Percentiles rank a stretch among this genome's conserved stretches.
Evolutionary conservation across 805 yeast species (phyloP).

Genomic region (Kurtzmaniella cleridarum): DNA sequence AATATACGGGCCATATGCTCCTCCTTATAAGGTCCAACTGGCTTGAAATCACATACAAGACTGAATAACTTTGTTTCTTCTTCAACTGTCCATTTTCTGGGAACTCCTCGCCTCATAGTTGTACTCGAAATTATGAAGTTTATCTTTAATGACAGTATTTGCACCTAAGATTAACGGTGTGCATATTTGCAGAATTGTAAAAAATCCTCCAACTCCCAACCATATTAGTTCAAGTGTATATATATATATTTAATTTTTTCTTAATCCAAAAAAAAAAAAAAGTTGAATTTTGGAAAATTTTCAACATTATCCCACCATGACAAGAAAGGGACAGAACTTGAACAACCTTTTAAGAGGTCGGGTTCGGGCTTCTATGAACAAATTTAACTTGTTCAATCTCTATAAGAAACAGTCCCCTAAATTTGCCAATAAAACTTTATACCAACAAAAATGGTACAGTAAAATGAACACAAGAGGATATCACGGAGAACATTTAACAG

Average conservation of each 20-base stretch:
- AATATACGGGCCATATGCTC: constrained; percentile 39
- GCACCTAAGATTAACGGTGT: not conserved
- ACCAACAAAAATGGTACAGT: constrained; percentile 87
- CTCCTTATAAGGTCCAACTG: constrained; percentile 53
- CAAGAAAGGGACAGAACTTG: constrained; percentile 54
- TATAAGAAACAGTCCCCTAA: constrained; percentile 61
- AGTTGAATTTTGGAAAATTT: not conserved
- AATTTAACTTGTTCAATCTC: constrained; percentile 82
- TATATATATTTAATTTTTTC: not conserved
- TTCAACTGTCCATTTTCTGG: constrained; percentile 47
- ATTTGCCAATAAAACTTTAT: constrained; percentile 62
- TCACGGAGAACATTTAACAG: constrained; percentile 92
- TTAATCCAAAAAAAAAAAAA: not conserved
- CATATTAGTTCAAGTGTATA: not conserved
- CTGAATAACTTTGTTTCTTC: constrained; percentile 60
- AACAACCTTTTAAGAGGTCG: constrained; percentile 62
- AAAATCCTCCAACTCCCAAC: not conserved
- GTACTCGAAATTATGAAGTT: not conserved
- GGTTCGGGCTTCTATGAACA: constrained; percentile 87
- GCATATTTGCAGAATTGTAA: not conserved
- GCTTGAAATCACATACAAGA: constrained; percentile 60
- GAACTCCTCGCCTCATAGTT: not conserved
- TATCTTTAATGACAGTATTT: not conserved
- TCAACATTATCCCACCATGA: constrained; percentile 34
- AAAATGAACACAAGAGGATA: constrained; percentile 90